Evolutionary conservation across 2,329 filamentous ascomycete genomes (phyloP).

Genomic region (Cordyceps tenuipes): DNA sequence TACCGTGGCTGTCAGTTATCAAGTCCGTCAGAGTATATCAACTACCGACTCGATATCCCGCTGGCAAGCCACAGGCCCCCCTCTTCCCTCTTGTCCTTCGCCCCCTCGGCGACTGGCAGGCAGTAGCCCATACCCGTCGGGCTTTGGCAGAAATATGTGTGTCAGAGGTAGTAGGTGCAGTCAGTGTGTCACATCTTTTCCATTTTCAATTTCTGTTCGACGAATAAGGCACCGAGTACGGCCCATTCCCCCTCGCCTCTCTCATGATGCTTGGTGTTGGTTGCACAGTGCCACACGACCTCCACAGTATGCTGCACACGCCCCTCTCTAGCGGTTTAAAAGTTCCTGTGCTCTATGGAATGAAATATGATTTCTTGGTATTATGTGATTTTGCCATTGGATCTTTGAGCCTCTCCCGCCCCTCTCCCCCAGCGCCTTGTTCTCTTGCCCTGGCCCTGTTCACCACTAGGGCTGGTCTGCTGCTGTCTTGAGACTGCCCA

Average conservation of each 20-base stretch:
- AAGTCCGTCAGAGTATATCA: background rate
- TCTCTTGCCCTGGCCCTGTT: background rate
- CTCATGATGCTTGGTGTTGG: slow-evolving; percentile 8
- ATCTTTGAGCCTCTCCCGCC: background rate
- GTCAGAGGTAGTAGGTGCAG: background rate
- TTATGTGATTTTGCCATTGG: background rate
- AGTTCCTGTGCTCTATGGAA: background rate
- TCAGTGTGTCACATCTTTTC: background rate
- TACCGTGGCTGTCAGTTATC: slow-evolving; percentile 4
- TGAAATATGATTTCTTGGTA: background rate
- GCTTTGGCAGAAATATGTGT: background rate
- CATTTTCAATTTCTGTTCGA: background rate
- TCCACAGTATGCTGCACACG: slow-evolving; percentile 3
- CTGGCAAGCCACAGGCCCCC: background rate
- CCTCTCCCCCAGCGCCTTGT: no score
- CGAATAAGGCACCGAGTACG: background rate
- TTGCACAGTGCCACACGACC: slow-evolving; percentile 8
- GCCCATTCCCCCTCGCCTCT: background rate
- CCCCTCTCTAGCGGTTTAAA: background rate
- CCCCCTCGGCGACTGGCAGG: slow-evolving; percentile 1
- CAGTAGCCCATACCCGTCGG: background rate
- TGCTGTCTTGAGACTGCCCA: no score
- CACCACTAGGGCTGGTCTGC: background rate
- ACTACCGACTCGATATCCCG: slow-evolving; percentile 6
- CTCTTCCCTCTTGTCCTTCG: background rate